Conservation (phyloP, 169 alveolate genomes). For the Neospora caninum region DNA sequence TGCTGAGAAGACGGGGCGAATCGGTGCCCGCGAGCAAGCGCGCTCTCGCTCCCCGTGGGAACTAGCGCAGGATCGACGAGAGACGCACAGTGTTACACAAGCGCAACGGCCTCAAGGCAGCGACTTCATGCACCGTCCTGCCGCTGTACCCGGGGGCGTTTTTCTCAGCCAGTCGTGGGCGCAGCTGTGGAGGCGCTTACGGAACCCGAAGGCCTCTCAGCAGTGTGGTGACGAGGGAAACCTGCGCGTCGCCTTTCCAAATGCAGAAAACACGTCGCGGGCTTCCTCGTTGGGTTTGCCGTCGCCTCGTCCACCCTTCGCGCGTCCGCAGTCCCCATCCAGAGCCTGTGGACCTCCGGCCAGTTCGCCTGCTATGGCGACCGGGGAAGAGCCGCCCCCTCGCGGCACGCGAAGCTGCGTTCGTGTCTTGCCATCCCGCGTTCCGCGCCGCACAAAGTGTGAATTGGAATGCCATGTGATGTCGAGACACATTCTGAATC, state of each 20-base stretch:
- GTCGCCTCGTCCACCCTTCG: no score
- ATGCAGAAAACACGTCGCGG: no score
- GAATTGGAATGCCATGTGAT: conserved; percentile 1
- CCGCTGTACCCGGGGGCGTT: neutral
- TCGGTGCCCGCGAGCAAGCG: no score
- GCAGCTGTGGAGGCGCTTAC: neutral
- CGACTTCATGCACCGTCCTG: neutral
- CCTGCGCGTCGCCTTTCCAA: no score
- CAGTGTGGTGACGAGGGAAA: no score
- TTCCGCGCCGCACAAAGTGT: neutral
- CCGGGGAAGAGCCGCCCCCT: neutral
- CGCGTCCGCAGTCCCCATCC: neutral
- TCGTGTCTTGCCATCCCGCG: neutral
- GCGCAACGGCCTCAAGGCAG: no score
- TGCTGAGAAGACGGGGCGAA: no score
- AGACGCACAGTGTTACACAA: no score
- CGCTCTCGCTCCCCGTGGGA: no score
- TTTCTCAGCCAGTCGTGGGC: neutral
- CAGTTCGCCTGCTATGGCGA: neutral
- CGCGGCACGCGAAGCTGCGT: neutral
- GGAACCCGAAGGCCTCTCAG: neutral
- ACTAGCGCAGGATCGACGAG: no score
- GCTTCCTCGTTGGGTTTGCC: no score
- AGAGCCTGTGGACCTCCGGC: neutral
- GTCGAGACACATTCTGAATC: neutral